Conservation (phyloP, 352 stramenopile species). For the Globisporangium middletonii region DNA sequence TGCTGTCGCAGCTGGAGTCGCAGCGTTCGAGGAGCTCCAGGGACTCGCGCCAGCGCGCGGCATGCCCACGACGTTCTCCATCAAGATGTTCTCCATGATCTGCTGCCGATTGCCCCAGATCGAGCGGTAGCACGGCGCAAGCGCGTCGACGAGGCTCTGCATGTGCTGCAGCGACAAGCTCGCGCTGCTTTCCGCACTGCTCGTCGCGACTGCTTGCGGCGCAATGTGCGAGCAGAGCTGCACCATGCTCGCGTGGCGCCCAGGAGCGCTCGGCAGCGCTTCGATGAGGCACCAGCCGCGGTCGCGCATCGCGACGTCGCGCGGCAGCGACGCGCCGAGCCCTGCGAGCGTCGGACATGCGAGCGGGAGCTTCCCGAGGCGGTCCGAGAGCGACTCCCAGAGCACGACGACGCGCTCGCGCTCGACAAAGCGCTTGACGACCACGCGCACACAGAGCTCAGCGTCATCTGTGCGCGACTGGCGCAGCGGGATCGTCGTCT, state of each 20-base stretch:
- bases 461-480: slow-evolving; percentile 27
- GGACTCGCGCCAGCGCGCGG: not conserved
- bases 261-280: slow-evolving; percentile 17
- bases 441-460: slow-evolving; percentile 28
- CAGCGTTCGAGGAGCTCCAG: not conserved
- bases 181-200: slow-evolving; percentile 7
- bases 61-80: slow-evolving; percentile 33
- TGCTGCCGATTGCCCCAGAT: slow-evolving; percentile 43
- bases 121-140: slow-evolving; percentile 34
- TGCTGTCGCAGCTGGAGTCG: not conserved
- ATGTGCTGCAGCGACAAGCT: slow-evolving; percentile 38
- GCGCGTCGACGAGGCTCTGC: slow-evolving; percentile 34
- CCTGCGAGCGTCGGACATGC: not conserved
- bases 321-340: slow-evolving; percentile 10
- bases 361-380: slow-evolving; percentile 8
- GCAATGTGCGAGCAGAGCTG: slow-evolving; percentile 51
- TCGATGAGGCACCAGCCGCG: slow-evolving; percentile 45
- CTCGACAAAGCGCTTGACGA: slow-evolving; percentile 37
- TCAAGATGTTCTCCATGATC: slow-evolving; percentile 40
- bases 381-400: slow-evolving; percentile 45
- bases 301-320: slow-evolving; percentile 35
- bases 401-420: slow-evolving; percentile 36
- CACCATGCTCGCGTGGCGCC: slow-evolving; percentile 31
- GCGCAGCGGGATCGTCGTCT: slow-evolving; percentile 28
- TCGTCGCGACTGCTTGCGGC: slow-evolving; percentile 23